Base-by-base conservation (phyloP, 805 yeast genomes). In the Candida lessepsii region DNA sequence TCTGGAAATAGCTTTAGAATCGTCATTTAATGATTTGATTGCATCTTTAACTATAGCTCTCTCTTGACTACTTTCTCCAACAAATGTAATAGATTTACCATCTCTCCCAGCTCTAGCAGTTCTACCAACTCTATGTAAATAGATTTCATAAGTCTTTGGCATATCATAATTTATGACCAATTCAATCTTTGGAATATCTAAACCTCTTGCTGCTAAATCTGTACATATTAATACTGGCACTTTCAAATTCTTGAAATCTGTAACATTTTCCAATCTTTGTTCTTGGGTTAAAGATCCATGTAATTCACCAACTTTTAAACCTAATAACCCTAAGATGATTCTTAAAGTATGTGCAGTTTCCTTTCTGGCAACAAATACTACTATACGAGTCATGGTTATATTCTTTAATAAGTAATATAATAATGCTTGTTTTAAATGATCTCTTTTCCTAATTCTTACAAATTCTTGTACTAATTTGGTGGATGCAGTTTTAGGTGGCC, bases 21-120 rank as follows among this genome's bases (percentile, higher is more conserved):
- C 55, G 13, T 57, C 59, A 16, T 46, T 78, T 9, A 81, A 78
- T 41, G 85, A 76, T 54, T 81, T 85, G 51, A 93, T 80, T 3
- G 96, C 95, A 13, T 81, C 87, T 58, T 86, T 89, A n/a, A 93
- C 98, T 51, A 93, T 87, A 35, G 75, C 68, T 64, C 99, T 80
- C 48, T 93, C 99, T 43, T 74, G 77, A n/a, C 87, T 71, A 0
- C 86, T 71, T 59, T 93, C 99, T 13, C 98, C 97, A 10, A 93
- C 99, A 63, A 93, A 81, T 2, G 97, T 83, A 29, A 93, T 83
- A 32, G 97, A 86, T 41, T 78, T 78, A 75, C 99, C 99, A 39
- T 86, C 87, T 65, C 98, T 80, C 15, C 98, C 98, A 37, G 97
- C 99, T 78, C 99, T 87, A 8, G 99, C 99, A 40, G 98, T 93